phyloP scores from a whole-genome alignment of 495 filamentous ascomycete genomes.

The Chaetomidium leptoderma region DNA sequence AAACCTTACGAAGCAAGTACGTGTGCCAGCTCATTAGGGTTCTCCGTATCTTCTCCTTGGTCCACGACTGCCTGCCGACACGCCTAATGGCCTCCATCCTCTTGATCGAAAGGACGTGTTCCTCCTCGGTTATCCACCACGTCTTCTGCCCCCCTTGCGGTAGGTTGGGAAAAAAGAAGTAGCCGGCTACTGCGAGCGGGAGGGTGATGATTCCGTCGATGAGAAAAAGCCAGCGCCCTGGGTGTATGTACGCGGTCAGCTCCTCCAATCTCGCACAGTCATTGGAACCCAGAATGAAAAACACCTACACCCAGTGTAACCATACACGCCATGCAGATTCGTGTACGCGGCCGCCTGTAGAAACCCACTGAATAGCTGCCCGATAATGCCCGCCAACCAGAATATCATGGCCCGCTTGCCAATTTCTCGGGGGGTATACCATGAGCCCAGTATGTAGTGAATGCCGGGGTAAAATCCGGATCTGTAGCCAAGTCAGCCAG shows the following conservation, averaged over 20 bases:
- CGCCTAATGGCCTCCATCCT: not conserved
- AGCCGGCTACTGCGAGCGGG: constrained; percentile 44
- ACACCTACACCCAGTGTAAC: constrained; percentile 43
- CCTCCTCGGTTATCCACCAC: not conserved
- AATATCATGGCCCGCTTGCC: constrained; percentile 44
- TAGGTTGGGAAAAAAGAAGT: constrained; percentile 25
- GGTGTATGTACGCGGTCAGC: not conserved
- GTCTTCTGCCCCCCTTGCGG: not conserved
- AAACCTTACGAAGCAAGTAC: not conserved
- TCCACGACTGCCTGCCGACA: not conserved
- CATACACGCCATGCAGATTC: constrained; percentile 44
- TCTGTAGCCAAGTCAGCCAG: constrained; percentile 20
- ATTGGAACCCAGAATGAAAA: not conserved
- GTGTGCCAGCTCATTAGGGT: not conserved
- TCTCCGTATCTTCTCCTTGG: not conserved
- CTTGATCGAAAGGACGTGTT: not conserved
- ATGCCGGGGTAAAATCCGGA: not conserved
- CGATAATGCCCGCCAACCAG: constrained; percentile 39
- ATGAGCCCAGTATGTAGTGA: constrained; percentile 26
- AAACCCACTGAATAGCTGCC: constrained; percentile 41
- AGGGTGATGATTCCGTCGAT: constrained; percentile 48
- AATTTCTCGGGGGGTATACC: constrained; percentile 38
- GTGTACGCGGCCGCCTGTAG: constrained; percentile 53
- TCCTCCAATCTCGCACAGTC: not conserved
- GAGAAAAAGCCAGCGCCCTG: constrained; percentile 49